Conservation (phyloP, 495 filamentous ascomycete species). For the Penicillium subrubescens region DNA sequence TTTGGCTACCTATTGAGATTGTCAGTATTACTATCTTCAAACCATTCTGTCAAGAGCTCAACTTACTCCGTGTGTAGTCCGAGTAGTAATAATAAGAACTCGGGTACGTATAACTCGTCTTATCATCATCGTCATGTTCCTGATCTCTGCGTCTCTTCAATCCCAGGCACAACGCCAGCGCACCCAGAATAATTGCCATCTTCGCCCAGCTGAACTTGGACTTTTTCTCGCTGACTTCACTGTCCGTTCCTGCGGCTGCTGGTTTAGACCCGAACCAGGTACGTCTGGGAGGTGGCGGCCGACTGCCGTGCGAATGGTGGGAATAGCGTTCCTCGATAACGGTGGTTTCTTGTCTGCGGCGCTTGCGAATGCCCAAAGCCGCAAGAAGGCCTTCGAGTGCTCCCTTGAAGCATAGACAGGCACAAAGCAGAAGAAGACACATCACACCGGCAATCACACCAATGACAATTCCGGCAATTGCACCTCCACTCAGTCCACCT, state of each 20-base stretch:
- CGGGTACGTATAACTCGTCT: constrained; percentile 47
- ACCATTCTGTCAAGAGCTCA: not conserved
- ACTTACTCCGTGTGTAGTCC: constrained; percentile 51
- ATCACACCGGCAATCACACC: constrained; percentile 77
- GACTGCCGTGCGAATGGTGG: constrained; percentile 44
- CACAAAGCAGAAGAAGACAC: constrained; percentile 71
- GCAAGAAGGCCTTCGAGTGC: constrained; percentile 65
- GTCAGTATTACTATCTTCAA: constrained; percentile 13
- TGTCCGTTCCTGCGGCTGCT: constrained; percentile 41
- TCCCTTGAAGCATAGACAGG: constrained; percentile 71
- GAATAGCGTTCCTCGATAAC: constrained; percentile 73
- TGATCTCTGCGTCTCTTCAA: constrained; percentile 65
- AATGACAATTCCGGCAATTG: constrained; percentile 94
- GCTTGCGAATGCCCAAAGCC: constrained; percentile 62
- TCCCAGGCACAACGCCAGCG: constrained; percentile 73
- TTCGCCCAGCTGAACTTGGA: constrained; percentile 58
- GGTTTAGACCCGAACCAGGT: constrained; percentile 72
- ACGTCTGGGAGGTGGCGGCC: constrained; percentile 55
- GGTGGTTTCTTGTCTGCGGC: constrained; percentile 54
- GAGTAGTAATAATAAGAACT: constrained; percentile 52
- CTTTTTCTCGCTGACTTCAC: constrained; percentile 52
- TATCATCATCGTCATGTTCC: constrained; percentile 43
- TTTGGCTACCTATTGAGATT: constrained; percentile 45
- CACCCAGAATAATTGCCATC: constrained; percentile 62
- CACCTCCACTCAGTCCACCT: constrained; percentile 72